Conservation (phyloP, 2,329 filamentous ascomycete genomes). For the Arachnomyces sp. region DNA sequence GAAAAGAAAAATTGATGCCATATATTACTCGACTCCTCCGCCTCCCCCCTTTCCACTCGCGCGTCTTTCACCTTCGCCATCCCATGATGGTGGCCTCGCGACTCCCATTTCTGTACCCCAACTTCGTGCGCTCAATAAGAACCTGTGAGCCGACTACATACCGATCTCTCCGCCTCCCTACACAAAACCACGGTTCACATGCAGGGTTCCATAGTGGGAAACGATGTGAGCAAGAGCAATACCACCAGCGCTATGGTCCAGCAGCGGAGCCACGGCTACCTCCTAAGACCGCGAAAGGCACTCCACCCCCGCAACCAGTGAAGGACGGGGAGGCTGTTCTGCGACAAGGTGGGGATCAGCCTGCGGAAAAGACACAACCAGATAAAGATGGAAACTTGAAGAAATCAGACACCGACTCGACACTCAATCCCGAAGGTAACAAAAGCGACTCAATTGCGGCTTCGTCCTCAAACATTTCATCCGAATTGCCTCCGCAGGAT, state of each 20-base stretch:
- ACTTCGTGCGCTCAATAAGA: conserved; percentile 53
- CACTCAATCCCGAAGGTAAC: background rate
- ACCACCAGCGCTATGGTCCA: conserved; percentile 40
- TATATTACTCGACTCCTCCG: conserved; percentile 15
- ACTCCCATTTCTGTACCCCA: conserved; percentile 62
- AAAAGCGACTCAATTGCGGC: background rate
- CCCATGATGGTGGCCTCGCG: conserved; percentile 53
- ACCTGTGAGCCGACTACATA: conserved; percentile 40
- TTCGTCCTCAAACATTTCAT: conserved; percentile 7
- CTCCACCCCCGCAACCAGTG: conserved; percentile 2
- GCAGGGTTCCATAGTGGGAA: conserved; percentile 31
- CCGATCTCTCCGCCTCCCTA: conserved; percentile 34
- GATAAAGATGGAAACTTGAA: background rate
- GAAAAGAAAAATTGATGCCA: background rate
- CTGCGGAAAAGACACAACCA: background rate
- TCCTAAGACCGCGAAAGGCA: conserved; percentile 25
- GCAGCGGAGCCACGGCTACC: conserved; percentile 36
- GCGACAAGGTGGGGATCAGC: conserved; percentile 1
- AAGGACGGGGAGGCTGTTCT: conserved; percentile 1
- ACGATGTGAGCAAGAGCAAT: conserved; percentile 29
- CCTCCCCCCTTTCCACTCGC: conserved; percentile 13
- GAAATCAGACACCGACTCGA: background rate
- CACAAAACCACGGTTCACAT: conserved; percentile 19
- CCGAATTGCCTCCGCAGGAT: conserved; percentile 7
- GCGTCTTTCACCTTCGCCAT: background rate